Evolutionary conservation across 2,329 filamentous ascomycete genomes (phyloP).

Genomic region (Colletotrichum sp.): DNA sequence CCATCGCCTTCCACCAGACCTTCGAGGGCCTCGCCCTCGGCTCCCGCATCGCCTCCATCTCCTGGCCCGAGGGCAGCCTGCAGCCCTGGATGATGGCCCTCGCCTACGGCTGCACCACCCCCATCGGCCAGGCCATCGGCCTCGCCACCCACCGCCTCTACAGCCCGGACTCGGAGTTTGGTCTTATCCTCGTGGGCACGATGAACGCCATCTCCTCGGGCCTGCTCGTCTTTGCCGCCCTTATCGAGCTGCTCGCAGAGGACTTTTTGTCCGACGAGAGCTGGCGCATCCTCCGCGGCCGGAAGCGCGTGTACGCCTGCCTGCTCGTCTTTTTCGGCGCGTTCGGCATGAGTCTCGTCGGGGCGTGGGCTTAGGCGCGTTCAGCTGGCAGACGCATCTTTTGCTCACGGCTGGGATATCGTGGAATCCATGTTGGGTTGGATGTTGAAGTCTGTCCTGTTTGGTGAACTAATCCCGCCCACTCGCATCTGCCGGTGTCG

Average conservation of each 20-base stretch:
- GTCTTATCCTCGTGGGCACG: constrained; percentile 73
- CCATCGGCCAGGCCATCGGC: constrained; percentile 76
- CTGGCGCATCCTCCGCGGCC: constrained; percentile 60
- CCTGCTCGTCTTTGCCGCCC: constrained; percentile 72
- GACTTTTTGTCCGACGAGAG: constrained; percentile 73
- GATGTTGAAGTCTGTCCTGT: background rate
- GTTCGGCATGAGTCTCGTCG: constrained; percentile 67
- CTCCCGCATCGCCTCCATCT: constrained; percentile 65
- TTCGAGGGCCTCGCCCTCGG: constrained; percentile 67
- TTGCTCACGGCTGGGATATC: background rate
- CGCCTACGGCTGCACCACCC: constrained; percentile 67
- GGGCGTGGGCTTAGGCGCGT: constrained; percentile 60
- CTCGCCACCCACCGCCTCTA: constrained; percentile 74
- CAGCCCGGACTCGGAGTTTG: constrained; percentile 68
- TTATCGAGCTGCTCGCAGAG: constrained; percentile 75
- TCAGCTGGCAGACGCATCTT: background rate
- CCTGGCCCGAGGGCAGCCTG: constrained; percentile 41
- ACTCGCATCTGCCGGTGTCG: background rate
- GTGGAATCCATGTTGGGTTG: background rate
- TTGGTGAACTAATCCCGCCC: background rate
- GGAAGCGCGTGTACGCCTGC: constrained; percentile 58
- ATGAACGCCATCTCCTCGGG: constrained; percentile 79
- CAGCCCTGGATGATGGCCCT: constrained; percentile 63
- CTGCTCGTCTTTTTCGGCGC: constrained; percentile 63
- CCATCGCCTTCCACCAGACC: constrained; percentile 76